Evolutionary conservation across 306 rosid species (phyloP).

Genomic region (Medicago ruthenica): DNA sequence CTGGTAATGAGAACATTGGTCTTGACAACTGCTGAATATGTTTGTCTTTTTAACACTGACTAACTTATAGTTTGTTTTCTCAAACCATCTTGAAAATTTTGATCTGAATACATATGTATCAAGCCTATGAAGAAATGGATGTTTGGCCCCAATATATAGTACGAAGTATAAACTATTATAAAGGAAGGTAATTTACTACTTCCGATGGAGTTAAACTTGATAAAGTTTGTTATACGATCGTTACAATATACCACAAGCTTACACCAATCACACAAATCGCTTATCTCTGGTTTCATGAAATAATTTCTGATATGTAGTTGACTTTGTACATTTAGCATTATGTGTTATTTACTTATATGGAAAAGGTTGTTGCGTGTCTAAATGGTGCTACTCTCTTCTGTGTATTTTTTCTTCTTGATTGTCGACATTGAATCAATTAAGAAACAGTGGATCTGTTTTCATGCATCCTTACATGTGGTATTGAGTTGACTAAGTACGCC

Average conservation of each 20-base stretch:
- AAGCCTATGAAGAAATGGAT: background rate
- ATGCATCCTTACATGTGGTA: constrained; percentile 1
- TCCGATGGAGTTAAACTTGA: background rate
- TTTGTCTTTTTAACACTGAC: too few species aligned
- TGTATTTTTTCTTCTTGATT: background rate
- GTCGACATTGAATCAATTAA: constrained; percentile 8
- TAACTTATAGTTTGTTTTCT: background rate
- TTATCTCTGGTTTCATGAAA: constrained; percentile 7
- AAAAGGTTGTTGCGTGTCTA: background rate
- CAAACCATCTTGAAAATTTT: background rate
- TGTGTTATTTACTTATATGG: background rate
- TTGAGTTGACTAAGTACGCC: background rate
- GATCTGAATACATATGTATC: background rate
- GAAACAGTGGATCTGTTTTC: constrained; percentile 3
- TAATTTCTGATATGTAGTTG: background rate
- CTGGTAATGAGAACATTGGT: constrained; percentile 1
- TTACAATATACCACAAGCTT: background rate
- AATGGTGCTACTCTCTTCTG: background rate
- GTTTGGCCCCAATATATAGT: background rate
- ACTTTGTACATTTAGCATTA: constrained; percentile 20
- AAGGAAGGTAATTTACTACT: background rate
- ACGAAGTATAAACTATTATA: background rate
- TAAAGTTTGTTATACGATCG: background rate
- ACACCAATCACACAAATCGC: background rate
- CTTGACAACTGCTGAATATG: constrained; percentile 9